Percentiles rank a stretch among this genome's conserved stretches.
These are phyloP conservation scores for Apiotrichum brassicae DNA, from an alignment of 1,284 basidiomycete species.

Conservation along the genomic window DNA sequence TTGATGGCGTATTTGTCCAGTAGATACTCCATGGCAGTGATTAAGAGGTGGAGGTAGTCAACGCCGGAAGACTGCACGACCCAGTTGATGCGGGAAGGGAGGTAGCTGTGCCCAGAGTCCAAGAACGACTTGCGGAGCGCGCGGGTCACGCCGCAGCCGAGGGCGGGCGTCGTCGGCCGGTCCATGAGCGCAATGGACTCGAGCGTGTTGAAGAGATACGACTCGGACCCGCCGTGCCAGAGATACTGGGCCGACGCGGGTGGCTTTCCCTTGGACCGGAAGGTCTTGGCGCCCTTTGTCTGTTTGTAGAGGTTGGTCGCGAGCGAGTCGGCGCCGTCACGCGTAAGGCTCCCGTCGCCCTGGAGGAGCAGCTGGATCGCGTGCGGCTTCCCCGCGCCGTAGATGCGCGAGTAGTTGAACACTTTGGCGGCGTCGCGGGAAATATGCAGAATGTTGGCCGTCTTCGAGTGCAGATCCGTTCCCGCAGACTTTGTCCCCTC, in stretches of 20 bases:
- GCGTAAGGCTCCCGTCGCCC: slow-evolving; percentile 70
- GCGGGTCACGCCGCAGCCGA: slow-evolving; percentile 89
- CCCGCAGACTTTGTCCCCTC: slow-evolving; percentile 96
- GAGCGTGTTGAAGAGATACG: slow-evolving; percentile 97
- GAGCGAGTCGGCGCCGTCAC: slow-evolving; percentile 69
- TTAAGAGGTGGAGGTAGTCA: slow-evolving; percentile 93
- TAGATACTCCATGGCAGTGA: slow-evolving; percentile 91
- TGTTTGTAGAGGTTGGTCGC: slow-evolving; percentile 84
- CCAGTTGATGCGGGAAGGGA: slow-evolving; percentile 98
- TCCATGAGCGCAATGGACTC: slow-evolving; percentile 90
- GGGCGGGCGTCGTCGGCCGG: slow-evolving; percentile 78
- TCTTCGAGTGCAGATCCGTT: slow-evolving; percentile 96
- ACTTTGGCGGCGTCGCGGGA: slow-evolving; percentile 95
- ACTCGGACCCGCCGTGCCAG: slow-evolving; percentile 97
- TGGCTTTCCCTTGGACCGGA: slow-evolving; percentile 45
- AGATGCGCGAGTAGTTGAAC: slow-evolving; percentile 99
- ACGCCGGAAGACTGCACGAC: slow-evolving; percentile 98
- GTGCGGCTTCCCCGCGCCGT: slow-evolving; percentile 94
- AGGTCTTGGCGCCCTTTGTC: slow-evolving; percentile 86
- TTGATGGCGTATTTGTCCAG: slow-evolving; percentile 73
- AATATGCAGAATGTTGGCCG: slow-evolving; percentile 86
- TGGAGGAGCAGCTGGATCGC: slow-evolving; percentile 85
- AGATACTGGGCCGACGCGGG: slow-evolving; percentile 55
- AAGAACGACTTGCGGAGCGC: slow-evolving; percentile 86
- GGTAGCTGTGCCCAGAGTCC: slow-evolving; percentile 62